Evolutionary conservation across 768 basidiomycete species (phyloP).

Genomic region (Fibroporia radiculosa): DNA sequence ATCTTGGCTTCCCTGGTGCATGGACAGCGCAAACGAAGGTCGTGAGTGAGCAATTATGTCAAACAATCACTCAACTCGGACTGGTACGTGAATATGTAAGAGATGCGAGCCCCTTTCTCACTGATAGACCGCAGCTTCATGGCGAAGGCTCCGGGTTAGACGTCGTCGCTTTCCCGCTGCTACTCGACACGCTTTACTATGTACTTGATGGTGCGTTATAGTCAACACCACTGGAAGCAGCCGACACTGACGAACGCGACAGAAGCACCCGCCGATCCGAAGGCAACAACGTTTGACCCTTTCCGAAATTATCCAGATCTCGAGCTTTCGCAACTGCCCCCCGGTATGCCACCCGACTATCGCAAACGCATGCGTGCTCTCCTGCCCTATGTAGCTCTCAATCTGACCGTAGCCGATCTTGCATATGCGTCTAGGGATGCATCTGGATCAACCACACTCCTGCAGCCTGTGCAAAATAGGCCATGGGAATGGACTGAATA

Average conservation of each 20-base stretch:
- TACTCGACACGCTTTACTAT: slow-evolving; percentile 70
- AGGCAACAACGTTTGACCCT: slow-evolving; percentile 47
- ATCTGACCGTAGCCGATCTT: slow-evolving; percentile 47
- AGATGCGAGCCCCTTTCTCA: slow-evolving; percentile 1
- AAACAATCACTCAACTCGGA: slow-evolving; percentile 31
- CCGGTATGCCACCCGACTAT: slow-evolving; percentile 49
- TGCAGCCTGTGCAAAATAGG: slow-evolving; percentile 54
- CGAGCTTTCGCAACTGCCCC: slow-evolving; percentile 41
- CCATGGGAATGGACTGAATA: slow-evolving; percentile 89
- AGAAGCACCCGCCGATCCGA: slow-evolving; percentile 61
- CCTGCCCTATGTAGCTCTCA: slow-evolving; percentile 46
- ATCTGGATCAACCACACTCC: slow-evolving; percentile 40
- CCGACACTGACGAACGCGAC: background rate
- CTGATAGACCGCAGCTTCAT: slow-evolving; percentile 36
- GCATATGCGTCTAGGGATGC: slow-evolving; percentile 50
- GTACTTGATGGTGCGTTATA: slow-evolving; percentile 61
- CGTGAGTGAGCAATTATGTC: slow-evolving; percentile 33
- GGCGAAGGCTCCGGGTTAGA: slow-evolving; percentile 47
- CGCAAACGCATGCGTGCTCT: slow-evolving; percentile 50
- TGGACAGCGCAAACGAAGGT: slow-evolving; percentile 51
- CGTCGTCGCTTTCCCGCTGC: slow-evolving; percentile 50
- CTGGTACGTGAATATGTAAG: slow-evolving; percentile 9
- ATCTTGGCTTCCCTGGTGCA: slow-evolving; percentile 51
- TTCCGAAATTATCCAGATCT: slow-evolving; percentile 58
- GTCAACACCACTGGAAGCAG: background rate